Base-by-base conservation (phyloP, 148 eudicot species). In the Polygonum maritimum region DNA sequence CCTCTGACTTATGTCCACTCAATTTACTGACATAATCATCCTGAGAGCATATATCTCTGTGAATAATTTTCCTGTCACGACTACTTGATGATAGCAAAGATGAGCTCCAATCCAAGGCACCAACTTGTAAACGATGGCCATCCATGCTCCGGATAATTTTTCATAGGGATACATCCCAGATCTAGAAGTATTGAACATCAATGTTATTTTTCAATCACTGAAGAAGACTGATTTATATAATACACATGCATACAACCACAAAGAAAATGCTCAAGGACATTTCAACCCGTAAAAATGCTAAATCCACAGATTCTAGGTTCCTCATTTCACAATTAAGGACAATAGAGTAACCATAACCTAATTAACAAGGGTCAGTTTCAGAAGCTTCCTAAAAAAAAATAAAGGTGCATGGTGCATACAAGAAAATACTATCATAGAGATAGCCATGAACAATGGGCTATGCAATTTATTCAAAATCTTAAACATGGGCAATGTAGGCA, bases 1-100 rank as follows among this genome's bases (percentile, higher is more conserved):
- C 98, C 98, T 93, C 98, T 38, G 98, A 93, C 75, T 91, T 93
- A 76, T 93, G 98, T 49, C 94, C 97, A 18, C 84, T 84, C 67
- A 93, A 86, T 83, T 87, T 91, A 76, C 92, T 89, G 77, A 93
- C 87, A 79, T 76, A 91, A 79, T 91, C 92, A 75, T 89, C 94
- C 78, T 85, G 88, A 79, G 89, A 78, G 52, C 96, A 89, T 75
- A 91, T 86, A 78, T 93, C 98, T 74, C 98, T 83, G 55, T 88
- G 93, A 38, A 91, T 86, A 75, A 93, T 93, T 79, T 80, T 89
- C 82, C 91, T 93, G 80, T 93, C 98, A n/a, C 92, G 83, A 78
- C 96, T 93, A 76, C 97, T 94, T 14, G 97, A 91, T 81, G 98
- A 89, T 77, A 93, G 69, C 48, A 89, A 69, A 71, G 91, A 83